These are phyloP conservation scores for Gaeumannomyces sp. DNA, from an alignment of 2,329 filamentous ascomycete genomes.

Conservation along the genomic window DNA sequence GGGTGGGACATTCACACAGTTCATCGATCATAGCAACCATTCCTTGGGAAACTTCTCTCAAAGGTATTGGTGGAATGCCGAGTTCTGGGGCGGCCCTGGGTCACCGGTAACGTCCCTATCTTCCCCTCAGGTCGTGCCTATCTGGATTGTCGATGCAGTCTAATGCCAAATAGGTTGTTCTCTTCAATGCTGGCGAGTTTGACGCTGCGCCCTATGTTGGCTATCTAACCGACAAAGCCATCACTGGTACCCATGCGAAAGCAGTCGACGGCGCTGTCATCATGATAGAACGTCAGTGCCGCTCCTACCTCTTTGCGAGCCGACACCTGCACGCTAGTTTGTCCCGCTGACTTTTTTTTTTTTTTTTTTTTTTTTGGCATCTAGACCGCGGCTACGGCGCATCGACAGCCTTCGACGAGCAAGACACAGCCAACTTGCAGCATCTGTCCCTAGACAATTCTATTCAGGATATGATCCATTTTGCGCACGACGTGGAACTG, in stretches of 20 bases:
- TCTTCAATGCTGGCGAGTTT: conserved; percentile 48
- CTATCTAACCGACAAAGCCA: conserved; percentile 43
- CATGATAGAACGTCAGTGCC: conserved; percentile 43
- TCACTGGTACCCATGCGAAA: conserved; percentile 45
- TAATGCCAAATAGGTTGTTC: conserved; percentile 29
- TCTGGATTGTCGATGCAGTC: neutral
- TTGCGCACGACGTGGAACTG: conserved; percentile 45
- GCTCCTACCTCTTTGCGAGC: too few relatives aligned
- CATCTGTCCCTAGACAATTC: conserved; percentile 48
- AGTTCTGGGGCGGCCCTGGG: conserved; percentile 11
- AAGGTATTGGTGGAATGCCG: conserved; percentile 12
- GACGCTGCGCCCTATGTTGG: conserved; percentile 38
- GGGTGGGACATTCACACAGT: conserved; percentile 11
- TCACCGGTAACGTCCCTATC: conserved; percentile 10
- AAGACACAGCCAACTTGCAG: conserved; percentile 47
- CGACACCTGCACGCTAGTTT: too few relatives aligned
- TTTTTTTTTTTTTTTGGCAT: too few relatives aligned
- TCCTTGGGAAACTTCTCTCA: conserved; percentile 10
- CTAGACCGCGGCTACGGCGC: conserved; percentile 52
- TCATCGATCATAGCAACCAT: conserved; percentile 9
- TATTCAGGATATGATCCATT: conserved; percentile 46
- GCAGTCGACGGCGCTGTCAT: conserved; percentile 47
- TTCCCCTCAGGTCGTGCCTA: neutral
- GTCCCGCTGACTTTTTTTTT: neutral
- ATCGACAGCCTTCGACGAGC: conserved; percentile 43